Evolutionary conservation across 1,284 basidiomycete genomes (phyloP).

Genomic region (Meira nashicola): DNA sequence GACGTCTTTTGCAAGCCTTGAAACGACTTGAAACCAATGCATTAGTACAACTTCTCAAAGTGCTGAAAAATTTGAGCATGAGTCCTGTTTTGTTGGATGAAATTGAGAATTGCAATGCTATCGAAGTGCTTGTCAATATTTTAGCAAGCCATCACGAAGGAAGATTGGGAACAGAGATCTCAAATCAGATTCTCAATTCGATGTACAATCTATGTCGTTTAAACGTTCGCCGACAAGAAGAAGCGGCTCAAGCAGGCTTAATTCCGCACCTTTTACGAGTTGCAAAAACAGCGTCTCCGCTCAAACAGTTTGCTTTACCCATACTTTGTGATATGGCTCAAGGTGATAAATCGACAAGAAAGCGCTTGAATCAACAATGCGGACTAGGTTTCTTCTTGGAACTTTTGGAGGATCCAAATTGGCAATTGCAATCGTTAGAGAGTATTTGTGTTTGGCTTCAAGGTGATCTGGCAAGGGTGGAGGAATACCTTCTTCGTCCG

Average conservation of each 20-base stretch:
- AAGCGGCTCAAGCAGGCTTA: constrained; percentile 89
- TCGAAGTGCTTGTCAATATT: constrained; percentile 79
- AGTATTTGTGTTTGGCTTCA: constrained; percentile 87
- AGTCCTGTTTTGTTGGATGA: constrained; percentile 71
- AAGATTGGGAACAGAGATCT: constrained; percentile 66
- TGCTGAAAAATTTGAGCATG: constrained; percentile 93
- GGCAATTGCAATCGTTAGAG: constrained; percentile 88
- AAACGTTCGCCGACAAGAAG: constrained; percentile 66
- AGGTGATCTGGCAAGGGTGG: constrained; percentile 88
- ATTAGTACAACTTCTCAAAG: constrained; percentile 82
- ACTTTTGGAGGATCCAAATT: constrained; percentile 85
- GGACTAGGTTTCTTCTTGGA: constrained; percentile 66
- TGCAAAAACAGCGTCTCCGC: constrained; percentile 76
- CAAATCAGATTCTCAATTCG: constrained; percentile 46
- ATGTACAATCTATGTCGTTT: constrained; percentile 47
- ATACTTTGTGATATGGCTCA: constrained; percentile 69
- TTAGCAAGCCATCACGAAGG: constrained; percentile 75
- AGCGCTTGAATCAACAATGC: constrained; percentile 50
- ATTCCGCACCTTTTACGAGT: constrained; percentile 84
- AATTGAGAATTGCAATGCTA: constrained; percentile 89
- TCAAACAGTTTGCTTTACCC: constrained; percentile 93
- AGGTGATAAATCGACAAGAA: constrained; percentile 40
- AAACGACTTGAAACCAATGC: constrained; percentile 64
- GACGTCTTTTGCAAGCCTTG: constrained; percentile 62
- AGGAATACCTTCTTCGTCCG: constrained; percentile 74